Evolutionary conservation across 345 rosid genomes (phyloP).

Genomic region (Nasturtium officinale): DNA sequence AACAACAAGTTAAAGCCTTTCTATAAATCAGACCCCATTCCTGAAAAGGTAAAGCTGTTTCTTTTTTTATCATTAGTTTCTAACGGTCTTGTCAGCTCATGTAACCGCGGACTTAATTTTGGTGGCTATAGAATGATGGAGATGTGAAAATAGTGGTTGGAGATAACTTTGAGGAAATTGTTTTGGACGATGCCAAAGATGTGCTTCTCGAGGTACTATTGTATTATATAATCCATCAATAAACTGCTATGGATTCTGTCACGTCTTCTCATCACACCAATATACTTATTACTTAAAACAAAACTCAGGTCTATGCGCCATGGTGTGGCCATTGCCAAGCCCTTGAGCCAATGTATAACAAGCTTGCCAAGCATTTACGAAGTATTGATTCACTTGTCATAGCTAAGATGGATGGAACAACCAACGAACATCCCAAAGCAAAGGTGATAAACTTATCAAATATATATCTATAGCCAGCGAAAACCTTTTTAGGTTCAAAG

Average conservation of each 20-base stretch:
- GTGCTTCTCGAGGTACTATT: conserved; percentile 89
- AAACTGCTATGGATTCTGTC: background rate
- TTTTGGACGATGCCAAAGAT: conserved; percentile 92
- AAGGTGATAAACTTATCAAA: conserved; percentile 57
- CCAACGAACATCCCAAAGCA: conserved; percentile 96
- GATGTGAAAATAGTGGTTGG: conserved; percentile 98
- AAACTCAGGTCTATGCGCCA: conserved; percentile 84
- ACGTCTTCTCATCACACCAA: background rate
- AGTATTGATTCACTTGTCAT: conserved; percentile 82
- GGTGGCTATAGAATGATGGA: conserved; percentile 70
- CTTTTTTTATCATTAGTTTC: conserved; percentile 26
- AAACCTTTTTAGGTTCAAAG: conserved; percentile 1
- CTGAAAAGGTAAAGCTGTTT: conserved; percentile 61
- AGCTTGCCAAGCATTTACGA: conserved; percentile 84
- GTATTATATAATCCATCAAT: background rate
- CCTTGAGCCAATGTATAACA: conserved; percentile 87
- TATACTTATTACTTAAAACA: background rate
- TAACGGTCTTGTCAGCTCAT: background rate
- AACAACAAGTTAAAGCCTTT: conserved; percentile 87
- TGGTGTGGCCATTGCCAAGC: conserved; percentile 99
- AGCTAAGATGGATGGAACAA: conserved; percentile 99
- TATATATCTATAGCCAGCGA: background rate
- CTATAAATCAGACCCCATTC: conserved; percentile 92
- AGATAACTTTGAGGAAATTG: conserved; percentile 85
- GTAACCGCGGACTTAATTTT: conserved; percentile 24